These are phyloP conservation scores for Diaporthe citriasiana DNA, from an alignment of 2,329 filamentous ascomycete genomes.

Conservation along the genomic window DNA sequence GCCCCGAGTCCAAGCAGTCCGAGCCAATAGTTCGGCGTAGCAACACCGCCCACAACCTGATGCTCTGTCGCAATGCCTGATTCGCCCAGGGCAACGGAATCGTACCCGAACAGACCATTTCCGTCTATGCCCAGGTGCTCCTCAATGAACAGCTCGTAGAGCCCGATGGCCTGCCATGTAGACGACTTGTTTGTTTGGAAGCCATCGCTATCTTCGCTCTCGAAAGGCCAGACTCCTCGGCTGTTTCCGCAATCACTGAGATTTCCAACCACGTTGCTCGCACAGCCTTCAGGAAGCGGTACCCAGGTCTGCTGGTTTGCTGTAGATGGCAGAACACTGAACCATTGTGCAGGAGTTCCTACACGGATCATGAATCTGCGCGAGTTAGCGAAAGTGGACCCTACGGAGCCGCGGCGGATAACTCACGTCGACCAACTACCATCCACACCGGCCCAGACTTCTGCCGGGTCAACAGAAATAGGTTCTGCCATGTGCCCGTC, in stretches of 20 bases:
- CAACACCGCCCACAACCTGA: slow-evolving; percentile 9
- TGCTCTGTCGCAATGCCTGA: background rate
- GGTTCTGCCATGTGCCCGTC: slow-evolving; percentile 9
- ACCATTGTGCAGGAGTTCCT: slow-evolving; percentile 18
- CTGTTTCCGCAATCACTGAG: slow-evolving; percentile 19
- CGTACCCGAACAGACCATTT: slow-evolving; percentile 9
- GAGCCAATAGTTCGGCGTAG: slow-evolving; percentile 4
- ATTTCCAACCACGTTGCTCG: slow-evolving; percentile 3
- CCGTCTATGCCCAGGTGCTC: slow-evolving; percentile 28
- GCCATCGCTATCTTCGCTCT: slow-evolving; percentile 8
- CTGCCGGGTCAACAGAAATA: slow-evolving; percentile 22
- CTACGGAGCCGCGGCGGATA: background rate
- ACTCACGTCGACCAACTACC: slow-evolving; percentile 29
- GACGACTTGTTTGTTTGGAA: background rate
- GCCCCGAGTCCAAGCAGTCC: slow-evolving; percentile 18
- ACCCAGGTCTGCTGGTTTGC: slow-evolving; percentile 28
- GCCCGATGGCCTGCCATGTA: slow-evolving; percentile 1
- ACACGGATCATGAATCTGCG: slow-evolving; percentile 18
- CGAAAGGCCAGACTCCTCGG: slow-evolving; percentile 28
- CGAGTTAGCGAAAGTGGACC: slow-evolving; percentile 7
- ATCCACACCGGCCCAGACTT: slow-evolving; percentile 19
- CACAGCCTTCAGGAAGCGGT: background rate
- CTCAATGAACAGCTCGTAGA: slow-evolving; percentile 7
- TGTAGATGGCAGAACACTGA: slow-evolving; percentile 27
- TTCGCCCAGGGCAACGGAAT: slow-evolving; percentile 12